These are phyloP conservation scores for Curvularia sp. DNA, from an alignment of 2,329 filamentous ascomycete genomes.

Conservation along the genomic window DNA sequence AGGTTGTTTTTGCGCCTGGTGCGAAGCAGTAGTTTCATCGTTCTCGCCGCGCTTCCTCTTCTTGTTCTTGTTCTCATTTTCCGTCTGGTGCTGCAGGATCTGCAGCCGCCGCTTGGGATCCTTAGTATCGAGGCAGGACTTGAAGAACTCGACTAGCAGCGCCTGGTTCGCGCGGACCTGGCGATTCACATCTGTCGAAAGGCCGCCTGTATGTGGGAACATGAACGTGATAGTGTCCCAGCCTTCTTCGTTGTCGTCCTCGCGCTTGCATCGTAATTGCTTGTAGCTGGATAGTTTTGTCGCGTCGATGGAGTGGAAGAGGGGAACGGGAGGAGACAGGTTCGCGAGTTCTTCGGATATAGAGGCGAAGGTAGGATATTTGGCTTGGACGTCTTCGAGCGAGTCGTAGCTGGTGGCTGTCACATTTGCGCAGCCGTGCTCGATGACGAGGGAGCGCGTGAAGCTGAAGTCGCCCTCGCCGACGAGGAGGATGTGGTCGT, in stretches of 20 bases:
- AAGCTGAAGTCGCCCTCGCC: conserved; percentile 85
- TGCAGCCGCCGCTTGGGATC: conserved; percentile 24
- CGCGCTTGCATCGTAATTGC: conserved; percentile 28
- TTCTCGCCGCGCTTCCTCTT: background rate
- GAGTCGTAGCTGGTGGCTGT: conserved; percentile 74
- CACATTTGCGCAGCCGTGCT: conserved; percentile 71
- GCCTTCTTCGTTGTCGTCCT: conserved; percentile 36
- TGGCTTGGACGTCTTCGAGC: conserved; percentile 60
- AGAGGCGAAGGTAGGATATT: conserved; percentile 57
- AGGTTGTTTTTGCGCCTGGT: conserved; percentile 1
- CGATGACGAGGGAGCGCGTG: conserved; percentile 68
- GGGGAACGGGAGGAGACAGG: conserved; percentile 45
- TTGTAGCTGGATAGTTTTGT: conserved; percentile 57
- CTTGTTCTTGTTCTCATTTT: background rate
- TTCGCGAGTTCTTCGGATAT: conserved; percentile 36
- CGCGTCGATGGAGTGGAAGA: conserved; percentile 69
- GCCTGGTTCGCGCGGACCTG: conserved; percentile 82
- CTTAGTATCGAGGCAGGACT: conserved; percentile 31
- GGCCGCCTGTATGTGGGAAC: conserved; percentile 94
- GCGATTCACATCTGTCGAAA: conserved; percentile 89
- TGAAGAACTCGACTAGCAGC: conserved; percentile 44
- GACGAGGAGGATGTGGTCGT: conserved; percentile 74
- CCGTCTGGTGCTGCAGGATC: conserved; percentile 22
- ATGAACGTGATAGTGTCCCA: conserved; percentile 91
- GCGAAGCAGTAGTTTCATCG: background rate